phyloP scores from a whole-genome alignment of 2,329 filamentous ascomycete genomes.

The Ilyonectria sp. region DNA sequence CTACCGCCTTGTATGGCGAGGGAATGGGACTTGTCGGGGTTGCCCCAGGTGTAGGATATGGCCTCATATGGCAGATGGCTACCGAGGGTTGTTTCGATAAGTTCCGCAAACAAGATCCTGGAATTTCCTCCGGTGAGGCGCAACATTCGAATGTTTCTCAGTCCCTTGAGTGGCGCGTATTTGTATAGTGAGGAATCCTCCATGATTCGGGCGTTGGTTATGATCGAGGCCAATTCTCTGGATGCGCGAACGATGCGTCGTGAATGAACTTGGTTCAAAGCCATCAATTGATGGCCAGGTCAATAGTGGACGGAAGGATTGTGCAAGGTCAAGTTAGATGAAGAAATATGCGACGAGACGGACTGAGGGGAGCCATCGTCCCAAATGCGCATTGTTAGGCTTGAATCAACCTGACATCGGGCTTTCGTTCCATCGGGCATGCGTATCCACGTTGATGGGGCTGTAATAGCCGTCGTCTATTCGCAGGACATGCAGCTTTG shows the following conservation, averaged over 20 bases:
- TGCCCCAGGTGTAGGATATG: slow-evolving; percentile 20
- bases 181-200: slow-evolving; percentile 4
- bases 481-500: neutral
- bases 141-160: slow-evolving; percentile 15
- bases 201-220: neutral
- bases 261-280: neutral
- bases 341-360: neutral
- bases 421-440: neutral
- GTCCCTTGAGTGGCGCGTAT: neutral
- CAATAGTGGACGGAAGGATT: neutral
- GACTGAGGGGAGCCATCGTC: neutral
- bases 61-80: slow-evolving; percentile 16
- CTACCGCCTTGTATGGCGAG: slow-evolving; percentile 4
- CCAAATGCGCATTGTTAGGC: neutral
- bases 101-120: slow-evolving; percentile 5
- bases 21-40: neutral
- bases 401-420: neutral
- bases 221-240: neutral
- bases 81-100: slow-evolving; percentile 9
- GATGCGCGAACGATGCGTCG: neutral
- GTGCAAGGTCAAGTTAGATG: neutral
- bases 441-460: neutral
- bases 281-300: neutral
- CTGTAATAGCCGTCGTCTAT: neutral
- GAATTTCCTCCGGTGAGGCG: slow-evolving; percentile 15